These are phyloP conservation scores for Penicillium brevicompactum DNA, from an alignment of 2,329 filamentous ascomycete species.

Conservation along the genomic window DNA sequence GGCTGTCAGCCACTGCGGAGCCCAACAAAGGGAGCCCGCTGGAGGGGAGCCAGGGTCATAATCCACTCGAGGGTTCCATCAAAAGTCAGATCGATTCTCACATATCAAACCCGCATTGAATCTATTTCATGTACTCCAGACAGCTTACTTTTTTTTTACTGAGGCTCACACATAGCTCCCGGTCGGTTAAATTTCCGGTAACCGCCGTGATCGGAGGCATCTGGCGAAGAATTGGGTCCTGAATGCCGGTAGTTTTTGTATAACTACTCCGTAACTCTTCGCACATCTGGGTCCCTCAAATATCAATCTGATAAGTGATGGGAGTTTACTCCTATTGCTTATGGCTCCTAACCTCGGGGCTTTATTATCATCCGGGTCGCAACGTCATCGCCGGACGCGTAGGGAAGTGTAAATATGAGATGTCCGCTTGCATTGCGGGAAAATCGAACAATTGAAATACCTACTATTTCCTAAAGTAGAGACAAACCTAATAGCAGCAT, in stretches of 20 bases:
- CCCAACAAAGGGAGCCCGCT: constrained; percentile 3
- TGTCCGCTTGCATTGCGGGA: not conserved
- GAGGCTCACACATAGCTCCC: not conserved
- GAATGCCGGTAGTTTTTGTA: not conserved
- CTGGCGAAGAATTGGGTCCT: not conserved
- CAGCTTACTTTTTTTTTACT: too few species aligned
- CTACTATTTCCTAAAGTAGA: not conserved
- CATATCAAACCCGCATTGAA: not conserved
- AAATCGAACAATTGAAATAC: not conserved
- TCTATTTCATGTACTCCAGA: not conserved
- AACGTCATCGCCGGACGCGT: constrained; percentile 8
- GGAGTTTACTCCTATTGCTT: not conserved
- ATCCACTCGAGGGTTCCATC: constrained; percentile 9
- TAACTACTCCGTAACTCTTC: not conserved
- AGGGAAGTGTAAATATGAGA: not conserved
- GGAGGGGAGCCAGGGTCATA: constrained; percentile 7
- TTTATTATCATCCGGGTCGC: constrained; percentile 3
- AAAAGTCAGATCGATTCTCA: constrained; percentile 5
- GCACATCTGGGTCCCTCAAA: not conserved
- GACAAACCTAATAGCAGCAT: not conserved
- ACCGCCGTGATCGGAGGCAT: constrained; percentile 2
- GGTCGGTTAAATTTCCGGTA: not conserved
- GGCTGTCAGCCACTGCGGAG: constrained; percentile 14
- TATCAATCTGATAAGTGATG: not conserved
- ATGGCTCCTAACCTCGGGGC: not conserved